Percentiles rank a stretch among this genome's conserved stretches.
Evolutionary conservation across 768 basidiomycete genomes (phyloP).

Genomic region (Termitomyces sp.): DNA sequence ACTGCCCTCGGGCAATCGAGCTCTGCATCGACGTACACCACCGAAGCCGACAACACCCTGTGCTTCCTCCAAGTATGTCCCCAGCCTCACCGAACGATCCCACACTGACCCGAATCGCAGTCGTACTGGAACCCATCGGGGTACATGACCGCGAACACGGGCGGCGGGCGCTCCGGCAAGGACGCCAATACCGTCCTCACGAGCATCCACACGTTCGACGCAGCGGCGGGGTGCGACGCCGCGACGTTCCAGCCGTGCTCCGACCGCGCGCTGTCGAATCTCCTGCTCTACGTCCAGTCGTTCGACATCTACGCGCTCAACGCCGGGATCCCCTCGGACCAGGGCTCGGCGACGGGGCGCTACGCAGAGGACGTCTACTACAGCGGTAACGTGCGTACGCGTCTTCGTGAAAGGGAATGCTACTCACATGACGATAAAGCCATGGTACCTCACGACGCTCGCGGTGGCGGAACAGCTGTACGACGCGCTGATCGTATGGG

Average conservation of each 20-base stretch:
- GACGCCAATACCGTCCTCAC: slow-evolving; percentile 72
- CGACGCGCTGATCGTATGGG: slow-evolving; percentile 64
- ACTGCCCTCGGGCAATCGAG: slow-evolving; percentile 47
- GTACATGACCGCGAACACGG: slow-evolving; percentile 74
- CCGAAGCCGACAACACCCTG: slow-evolving; percentile 57
- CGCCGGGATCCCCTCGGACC: slow-evolving; percentile 42
- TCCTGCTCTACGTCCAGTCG: slow-evolving; percentile 61
- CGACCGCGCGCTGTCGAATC: slow-evolving; percentile 63
- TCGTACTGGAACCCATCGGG: slow-evolving; percentile 68
- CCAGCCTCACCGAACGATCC: not conserved
- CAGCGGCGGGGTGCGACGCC: slow-evolving; percentile 64
- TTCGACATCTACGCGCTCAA: slow-evolving; percentile 72
- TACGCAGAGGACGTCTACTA: slow-evolving; percentile 74
- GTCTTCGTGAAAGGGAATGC: slow-evolving; percentile 10
- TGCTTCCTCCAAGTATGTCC: slow-evolving; percentile 69
- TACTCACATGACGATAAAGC: slow-evolving; percentile 27
- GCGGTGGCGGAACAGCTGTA: slow-evolving; percentile 77
- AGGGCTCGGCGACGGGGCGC: slow-evolving; percentile 69
- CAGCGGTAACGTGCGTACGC: slow-evolving; percentile 55
- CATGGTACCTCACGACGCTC: slow-evolving; percentile 73
- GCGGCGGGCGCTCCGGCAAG: slow-evolving; percentile 68
- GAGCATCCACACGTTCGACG: slow-evolving; percentile 74
- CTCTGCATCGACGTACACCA: slow-evolving; percentile 39
- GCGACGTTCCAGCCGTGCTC: slow-evolving; percentile 78
- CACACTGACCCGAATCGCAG: slow-evolving; percentile 25